Conservation (phyloP, 2,329 filamentous ascomycete genomes). For the Myriosclerotinia scirpicola region DNA sequence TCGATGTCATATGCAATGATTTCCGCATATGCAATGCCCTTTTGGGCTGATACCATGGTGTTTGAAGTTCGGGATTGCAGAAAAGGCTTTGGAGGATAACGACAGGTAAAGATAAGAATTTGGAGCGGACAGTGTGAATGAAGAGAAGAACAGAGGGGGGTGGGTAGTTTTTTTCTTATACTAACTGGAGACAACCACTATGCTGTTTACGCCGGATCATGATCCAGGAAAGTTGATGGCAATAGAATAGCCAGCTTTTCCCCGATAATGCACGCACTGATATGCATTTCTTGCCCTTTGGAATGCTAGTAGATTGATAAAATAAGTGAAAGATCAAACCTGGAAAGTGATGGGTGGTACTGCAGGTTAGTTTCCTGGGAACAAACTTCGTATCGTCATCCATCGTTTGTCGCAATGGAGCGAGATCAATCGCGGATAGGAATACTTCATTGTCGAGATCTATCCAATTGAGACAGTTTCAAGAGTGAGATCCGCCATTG, state of each 20-base stretch:
- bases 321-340: background rate
- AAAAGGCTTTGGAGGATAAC: background rate
- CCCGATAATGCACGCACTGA: background rate
- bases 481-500: background rate
- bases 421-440: background rate
- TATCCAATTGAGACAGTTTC: background rate
- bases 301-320: background rate
- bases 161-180: background rate
- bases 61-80: background rate
- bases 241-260: background rate
- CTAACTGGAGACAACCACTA: too few relatives aligned
- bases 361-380: background rate
- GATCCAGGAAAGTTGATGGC: background rate
- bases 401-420: background rate
- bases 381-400: too few relatives aligned
- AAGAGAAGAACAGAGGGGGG: too few relatives aligned
- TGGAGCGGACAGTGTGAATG: too few relatives aligned
- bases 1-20: slow-evolving; percentile 32
- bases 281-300: background rate
- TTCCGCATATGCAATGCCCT: slow-evolving; percentile 35
- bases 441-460: background rate
- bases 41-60: slow-evolving; percentile 28
- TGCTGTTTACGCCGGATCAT: background rate
- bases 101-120: background rate
- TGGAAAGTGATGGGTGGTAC: background rate